Percentiles rank a stretch among this genome's conserved stretches.
phyloP scores from a whole-genome alignment of 345 rosid genomes.

The Jatropha curcas region DNA sequence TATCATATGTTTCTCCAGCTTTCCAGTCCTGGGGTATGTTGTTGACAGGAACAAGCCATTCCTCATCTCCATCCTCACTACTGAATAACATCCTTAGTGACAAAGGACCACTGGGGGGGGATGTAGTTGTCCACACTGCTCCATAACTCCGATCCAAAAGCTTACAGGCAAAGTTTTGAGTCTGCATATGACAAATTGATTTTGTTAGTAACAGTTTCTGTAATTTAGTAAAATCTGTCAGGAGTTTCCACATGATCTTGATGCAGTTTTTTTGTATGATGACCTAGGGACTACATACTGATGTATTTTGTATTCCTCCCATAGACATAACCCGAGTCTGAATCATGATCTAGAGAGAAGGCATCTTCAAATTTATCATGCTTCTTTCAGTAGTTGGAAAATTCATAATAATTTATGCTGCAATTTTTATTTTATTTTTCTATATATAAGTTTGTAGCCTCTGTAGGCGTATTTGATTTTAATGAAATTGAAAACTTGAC shows the following conservation, averaged over 20 bases:
- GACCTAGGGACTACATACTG: not conserved
- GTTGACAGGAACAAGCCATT: slow-evolving; percentile 64
- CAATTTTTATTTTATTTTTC: too few species aligned
- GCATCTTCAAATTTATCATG: too few species aligned
- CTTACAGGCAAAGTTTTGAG: slow-evolving; percentile 53
- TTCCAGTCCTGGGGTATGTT: slow-evolving; percentile 62
- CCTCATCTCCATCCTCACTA: slow-evolving; percentile 53
- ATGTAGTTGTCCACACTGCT: slow-evolving; percentile 56
- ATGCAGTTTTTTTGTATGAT: not conserved
- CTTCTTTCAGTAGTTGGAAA: too few species aligned
- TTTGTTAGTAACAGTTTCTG: not conserved
- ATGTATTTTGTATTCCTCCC: too few species aligned
- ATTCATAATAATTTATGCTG: too few species aligned
- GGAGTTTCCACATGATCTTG: not conserved
- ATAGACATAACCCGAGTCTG: too few species aligned
- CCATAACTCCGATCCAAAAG: slow-evolving; percentile 52
- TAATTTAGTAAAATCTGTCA: not conserved
- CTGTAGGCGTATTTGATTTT: too few species aligned
- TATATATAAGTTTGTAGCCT: too few species aligned
- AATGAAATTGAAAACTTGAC: too few species aligned
- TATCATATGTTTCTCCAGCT: slow-evolving; percentile 61
- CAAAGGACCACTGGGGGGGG: slow-evolving; percentile 61
- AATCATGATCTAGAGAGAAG: too few species aligned
- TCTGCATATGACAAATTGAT: slow-evolving; percentile 35
- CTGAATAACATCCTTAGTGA: slow-evolving; percentile 64